A percentile compares a stretch with the other conserved stretches of the same genome.
Conservation (phyloP, 805 yeast species). For the Lipomyces spencermartinsiae region DNA sequence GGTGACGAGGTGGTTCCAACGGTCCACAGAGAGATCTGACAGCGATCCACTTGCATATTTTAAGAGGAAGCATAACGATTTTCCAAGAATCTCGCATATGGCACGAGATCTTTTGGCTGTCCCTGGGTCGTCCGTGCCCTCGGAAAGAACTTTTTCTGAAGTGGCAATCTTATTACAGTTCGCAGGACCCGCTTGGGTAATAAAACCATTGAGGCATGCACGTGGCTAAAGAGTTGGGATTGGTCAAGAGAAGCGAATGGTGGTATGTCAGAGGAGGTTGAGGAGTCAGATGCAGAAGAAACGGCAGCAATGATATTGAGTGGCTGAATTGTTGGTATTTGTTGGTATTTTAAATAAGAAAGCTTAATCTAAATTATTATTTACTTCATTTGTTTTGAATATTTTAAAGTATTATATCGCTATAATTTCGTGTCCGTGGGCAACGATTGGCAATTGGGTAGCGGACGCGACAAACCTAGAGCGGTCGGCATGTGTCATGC, state of each 20-base stretch:
- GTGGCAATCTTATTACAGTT: conserved; percentile 12
- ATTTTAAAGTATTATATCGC: neutral
- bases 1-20: conserved; percentile 10
- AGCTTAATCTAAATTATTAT: neutral
- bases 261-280: conserved; percentile 4
- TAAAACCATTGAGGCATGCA: neutral
- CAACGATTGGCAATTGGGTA: too few species aligned
- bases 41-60: conserved; percentile 10
- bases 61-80: conserved; percentile 10
- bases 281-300: conserved; percentile 12
- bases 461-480: too few species aligned
- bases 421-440: too few species aligned
- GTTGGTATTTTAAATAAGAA: neutral
- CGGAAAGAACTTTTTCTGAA: conserved; percentile 10
- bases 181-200: conserved; percentile 11
- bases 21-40: conserved; percentile 6
- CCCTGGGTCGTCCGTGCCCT: conserved; percentile 10
- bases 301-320: conserved; percentile 6
- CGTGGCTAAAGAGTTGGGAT: conserved; percentile 10
- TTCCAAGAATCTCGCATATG: conserved; percentile 5
- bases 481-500: too few species aligned
- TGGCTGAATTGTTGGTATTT: neutral
- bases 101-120: conserved; percentile 11
- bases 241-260: conserved; percentile 10
- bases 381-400: conserved; percentile 9